Percentiles rank a stretch among this genome's conserved stretches.
Conservation (phyloP, 2,329 filamentous ascomycete species). For the Epichloe typhina region DNA sequence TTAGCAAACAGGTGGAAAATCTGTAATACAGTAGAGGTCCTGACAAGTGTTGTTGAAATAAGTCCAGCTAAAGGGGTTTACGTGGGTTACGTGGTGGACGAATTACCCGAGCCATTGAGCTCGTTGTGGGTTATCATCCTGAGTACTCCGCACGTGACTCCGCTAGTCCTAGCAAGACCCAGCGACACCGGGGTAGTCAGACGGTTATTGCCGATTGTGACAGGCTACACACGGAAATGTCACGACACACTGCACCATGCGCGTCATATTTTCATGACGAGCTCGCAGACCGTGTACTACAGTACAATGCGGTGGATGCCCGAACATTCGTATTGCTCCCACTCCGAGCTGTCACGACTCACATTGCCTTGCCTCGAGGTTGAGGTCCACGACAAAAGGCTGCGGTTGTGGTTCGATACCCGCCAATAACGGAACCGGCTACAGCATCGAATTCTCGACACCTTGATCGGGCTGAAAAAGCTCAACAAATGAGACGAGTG, state of each 20-base stretch:
- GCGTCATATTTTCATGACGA: conserved; percentile 3
- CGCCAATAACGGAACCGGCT: too few relatives aligned
- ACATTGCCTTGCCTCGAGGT: background rate
- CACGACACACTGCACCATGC: conserved; percentile 3
- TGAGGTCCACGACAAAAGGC: background rate
- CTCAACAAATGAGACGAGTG: background rate
- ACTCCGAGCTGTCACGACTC: background rate
- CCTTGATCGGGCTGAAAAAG: background rate
- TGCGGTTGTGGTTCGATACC: background rate
- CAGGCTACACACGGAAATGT: background rate
- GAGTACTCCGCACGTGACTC: too few relatives aligned
- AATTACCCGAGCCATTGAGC: too few relatives aligned
- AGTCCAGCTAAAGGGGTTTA: too few relatives aligned
- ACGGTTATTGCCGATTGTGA: background rate
- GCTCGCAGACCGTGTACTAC: background rate
- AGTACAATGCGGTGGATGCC: background rate
- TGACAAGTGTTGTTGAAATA: too few relatives aligned
- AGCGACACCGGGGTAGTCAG: background rate
- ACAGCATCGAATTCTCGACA: too few relatives aligned
- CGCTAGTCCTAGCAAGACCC: too few relatives aligned
- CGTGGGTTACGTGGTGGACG: too few relatives aligned
- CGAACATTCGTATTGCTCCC: background rate
- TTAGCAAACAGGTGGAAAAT: too few relatives aligned
- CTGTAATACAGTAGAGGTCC: too few relatives aligned
- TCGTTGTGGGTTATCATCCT: too few relatives aligned